Evolutionary conservation across 2,329 filamentous ascomycete genomes (phyloP).

Genomic region (Biscogniauxia mediterranea): DNA sequence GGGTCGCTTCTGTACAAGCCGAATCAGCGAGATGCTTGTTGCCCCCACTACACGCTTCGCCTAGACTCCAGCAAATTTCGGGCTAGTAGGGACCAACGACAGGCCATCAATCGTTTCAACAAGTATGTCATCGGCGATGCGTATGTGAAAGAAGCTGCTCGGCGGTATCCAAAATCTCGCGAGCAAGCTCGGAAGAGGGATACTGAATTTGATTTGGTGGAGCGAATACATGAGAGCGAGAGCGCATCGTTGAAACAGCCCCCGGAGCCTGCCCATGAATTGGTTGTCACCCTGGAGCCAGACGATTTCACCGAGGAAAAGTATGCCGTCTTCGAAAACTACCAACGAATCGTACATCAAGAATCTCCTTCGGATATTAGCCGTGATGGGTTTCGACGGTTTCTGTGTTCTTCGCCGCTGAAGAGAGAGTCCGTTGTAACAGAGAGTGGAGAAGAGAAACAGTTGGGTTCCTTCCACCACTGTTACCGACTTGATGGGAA

Average conservation of each 20-base stretch:
- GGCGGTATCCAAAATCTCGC: slow-evolving; percentile 64
- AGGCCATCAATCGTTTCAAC: slow-evolving; percentile 75
- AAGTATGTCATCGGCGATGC: slow-evolving; percentile 65
- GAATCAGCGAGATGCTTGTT: slow-evolving; percentile 78
- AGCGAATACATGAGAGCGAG: slow-evolving; percentile 70
- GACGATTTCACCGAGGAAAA: slow-evolving; percentile 75
- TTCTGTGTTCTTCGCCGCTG: slow-evolving; percentile 72
- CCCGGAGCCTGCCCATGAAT: slow-evolving; percentile 63
- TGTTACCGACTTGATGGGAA: slow-evolving; percentile 77
- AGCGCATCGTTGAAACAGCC: slow-evolving; percentile 51
- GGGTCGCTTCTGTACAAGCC: slow-evolving; percentile 73
- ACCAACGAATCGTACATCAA: slow-evolving; percentile 71
- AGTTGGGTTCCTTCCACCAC: slow-evolving; percentile 75
- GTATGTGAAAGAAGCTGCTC: slow-evolving; percentile 64
- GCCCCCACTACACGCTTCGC: slow-evolving; percentile 84
- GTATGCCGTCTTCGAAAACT: slow-evolving; percentile 69
- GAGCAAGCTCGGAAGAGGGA: slow-evolving; percentile 62
- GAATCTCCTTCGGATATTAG: slow-evolving; percentile 61
- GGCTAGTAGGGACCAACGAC: slow-evolving; percentile 69
- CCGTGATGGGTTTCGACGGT: slow-evolving; percentile 62
- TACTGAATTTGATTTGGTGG: slow-evolving; percentile 64
- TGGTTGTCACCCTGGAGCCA: slow-evolving; percentile 68
- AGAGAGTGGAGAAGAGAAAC: slow-evolving; percentile 50
- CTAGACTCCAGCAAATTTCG: slow-evolving; percentile 65
- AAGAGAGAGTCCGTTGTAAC: slow-evolving; percentile 42